phyloP scores from a whole-genome alignment of 768 basidiomycete genomes.

The Leucocoprinus birnbaumii region DNA sequence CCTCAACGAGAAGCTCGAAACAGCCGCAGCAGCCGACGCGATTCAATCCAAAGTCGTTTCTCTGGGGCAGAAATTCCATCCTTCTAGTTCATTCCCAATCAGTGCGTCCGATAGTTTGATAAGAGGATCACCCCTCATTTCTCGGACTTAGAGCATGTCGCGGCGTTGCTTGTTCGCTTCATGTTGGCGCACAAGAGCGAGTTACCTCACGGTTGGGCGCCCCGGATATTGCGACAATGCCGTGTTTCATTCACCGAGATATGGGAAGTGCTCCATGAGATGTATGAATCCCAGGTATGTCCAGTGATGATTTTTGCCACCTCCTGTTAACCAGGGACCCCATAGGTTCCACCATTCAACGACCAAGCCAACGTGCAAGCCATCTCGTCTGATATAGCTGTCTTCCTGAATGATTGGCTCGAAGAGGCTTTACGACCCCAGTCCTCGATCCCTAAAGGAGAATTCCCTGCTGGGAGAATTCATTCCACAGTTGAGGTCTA shows the following conservation, averaged over 20 bases:
- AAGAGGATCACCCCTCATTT: not conserved
- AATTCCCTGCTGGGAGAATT: constrained; percentile 78
- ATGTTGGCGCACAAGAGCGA: constrained; percentile 55
- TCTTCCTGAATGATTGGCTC: constrained; percentile 79
- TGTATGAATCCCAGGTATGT: constrained; percentile 85
- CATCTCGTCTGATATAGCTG: constrained; percentile 78
- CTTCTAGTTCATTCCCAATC: constrained; percentile 87
- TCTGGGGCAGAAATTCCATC: constrained; percentile 84
- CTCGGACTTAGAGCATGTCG: constrained; percentile 67
- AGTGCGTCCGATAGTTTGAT: constrained; percentile 45
- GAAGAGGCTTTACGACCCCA: constrained; percentile 74
- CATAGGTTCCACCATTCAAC: constrained; percentile 80
- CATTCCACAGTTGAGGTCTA: constrained; percentile 75
- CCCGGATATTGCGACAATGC: constrained; percentile 75
- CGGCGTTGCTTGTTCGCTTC: constrained; percentile 74
- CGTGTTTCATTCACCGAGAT: constrained; percentile 79
- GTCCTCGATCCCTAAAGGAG: constrained; percentile 54
- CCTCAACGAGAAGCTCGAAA: constrained; percentile 53
- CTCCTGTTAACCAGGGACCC: constrained; percentile 1
- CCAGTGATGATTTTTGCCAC: not conserved
- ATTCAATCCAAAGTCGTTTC: constrained; percentile 64
- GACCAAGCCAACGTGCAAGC: constrained; percentile 76
- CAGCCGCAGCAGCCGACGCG: constrained; percentile 52
- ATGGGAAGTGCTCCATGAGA: constrained; percentile 82
- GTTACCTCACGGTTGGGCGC: constrained; percentile 78